Evolutionary conservation across 1,284 basidiomycete species (phyloP).

Genomic region (Coriolopsis trogii): DNA sequence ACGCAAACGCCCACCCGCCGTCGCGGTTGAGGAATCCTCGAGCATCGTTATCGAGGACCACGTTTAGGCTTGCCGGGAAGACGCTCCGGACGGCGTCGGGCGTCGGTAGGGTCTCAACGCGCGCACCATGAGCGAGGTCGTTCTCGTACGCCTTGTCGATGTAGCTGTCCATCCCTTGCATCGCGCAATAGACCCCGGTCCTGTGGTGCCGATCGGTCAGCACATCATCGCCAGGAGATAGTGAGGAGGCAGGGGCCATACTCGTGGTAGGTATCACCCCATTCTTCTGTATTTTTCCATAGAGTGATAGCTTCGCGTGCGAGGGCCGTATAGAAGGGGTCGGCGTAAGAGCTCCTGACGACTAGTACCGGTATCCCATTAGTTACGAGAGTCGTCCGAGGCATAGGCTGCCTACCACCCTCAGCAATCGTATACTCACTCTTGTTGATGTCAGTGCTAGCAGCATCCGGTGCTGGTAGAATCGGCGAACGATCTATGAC

Average conservation of each 20-base stretch:
- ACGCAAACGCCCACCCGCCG: constrained; percentile 87
- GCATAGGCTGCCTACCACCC: background rate
- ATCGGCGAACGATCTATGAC: constrained; percentile 69
- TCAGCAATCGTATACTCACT: too few relatives aligned
- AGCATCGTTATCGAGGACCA: constrained; percentile 37
- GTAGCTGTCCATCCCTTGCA: constrained; percentile 43
- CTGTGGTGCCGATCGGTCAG: constrained; percentile 36
- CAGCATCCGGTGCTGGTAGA: constrained; percentile 78
- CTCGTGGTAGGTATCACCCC: constrained; percentile 83
- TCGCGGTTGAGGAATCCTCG: constrained; percentile 74
- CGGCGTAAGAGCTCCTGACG: constrained; percentile 71
- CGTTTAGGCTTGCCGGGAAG: constrained; percentile 46
- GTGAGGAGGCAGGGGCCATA: constrained; percentile 41
- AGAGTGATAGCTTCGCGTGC: constrained; percentile 71
- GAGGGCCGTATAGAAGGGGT: constrained; percentile 69
- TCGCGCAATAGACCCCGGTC: constrained; percentile 64
- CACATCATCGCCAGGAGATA: too few relatives aligned
- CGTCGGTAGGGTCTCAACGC: constrained; percentile 43
- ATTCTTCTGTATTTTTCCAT: constrained; percentile 70
- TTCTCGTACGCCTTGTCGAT: constrained; percentile 55
- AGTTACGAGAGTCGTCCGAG: background rate
- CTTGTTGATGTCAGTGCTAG: constrained; percentile 86
- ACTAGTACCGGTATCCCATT: constrained; percentile 44
- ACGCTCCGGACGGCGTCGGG: constrained; percentile 42
- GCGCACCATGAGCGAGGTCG: constrained; percentile 57